Evolutionary conservation across 179 eudicot species (phyloP), one percentile per base, ranked within the genome.

Genomic region (Amaranthus tricolor): DNA sequence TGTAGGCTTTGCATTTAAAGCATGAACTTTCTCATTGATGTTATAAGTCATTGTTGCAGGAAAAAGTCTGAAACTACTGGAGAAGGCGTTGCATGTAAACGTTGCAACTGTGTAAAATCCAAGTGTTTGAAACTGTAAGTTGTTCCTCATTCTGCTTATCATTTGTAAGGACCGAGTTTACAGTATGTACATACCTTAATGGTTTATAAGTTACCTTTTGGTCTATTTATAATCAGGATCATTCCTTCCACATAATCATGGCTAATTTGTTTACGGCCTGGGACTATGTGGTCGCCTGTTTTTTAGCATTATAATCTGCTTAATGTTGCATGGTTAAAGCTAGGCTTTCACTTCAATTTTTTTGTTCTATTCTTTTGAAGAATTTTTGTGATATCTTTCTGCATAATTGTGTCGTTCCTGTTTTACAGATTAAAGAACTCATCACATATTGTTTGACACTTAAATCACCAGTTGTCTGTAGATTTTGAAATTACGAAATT

Each of bases 61-160:
- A 89, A 94, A 49, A 89, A 81, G 79, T 66, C 60, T 63, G 97
- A 92, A 74, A 86, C 71, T 81, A 80, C 51, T 77, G 90, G 80
- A 55, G 97, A 92, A 51, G 74, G 66, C 16, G 90, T 83, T 68
- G 81, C 86, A 6, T 91, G 97, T 81, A 91, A 91, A 78, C 86
- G 97, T 70, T 91, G 97, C 74, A 91, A 91, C 81, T 91, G 97
- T 72, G 90, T 89, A 82, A 91, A 88, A 73, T 89, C 97, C 7
- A 91, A 91, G 81, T 91, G 97, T 85, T 84, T 91, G 79, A 91
- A 91, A 72, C 97, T 91, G 94, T 91, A 84, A 92, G 93, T 77
- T 70, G 49, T 43, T 64, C 13, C 58, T 5, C 47, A 24, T 71
- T 48, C 48, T 31, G 47, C 20, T 57, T n/a, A 53, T 60, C 17